Conservation (phyloP, 2,329 filamentous ascomycete genomes). For the Penicillium sp. region DNA sequence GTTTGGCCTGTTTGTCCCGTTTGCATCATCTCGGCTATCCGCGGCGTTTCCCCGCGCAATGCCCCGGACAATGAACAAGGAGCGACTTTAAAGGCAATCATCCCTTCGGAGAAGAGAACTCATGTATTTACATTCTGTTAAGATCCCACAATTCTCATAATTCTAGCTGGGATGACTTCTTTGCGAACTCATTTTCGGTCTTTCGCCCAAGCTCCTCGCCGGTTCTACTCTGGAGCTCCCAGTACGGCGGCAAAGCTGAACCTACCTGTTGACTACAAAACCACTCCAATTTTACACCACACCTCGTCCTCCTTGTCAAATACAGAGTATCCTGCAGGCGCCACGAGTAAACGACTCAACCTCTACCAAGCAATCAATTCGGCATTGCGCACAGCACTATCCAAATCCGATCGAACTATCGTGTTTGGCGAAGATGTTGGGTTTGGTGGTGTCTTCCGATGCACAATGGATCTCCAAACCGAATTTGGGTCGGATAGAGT, state of each 20-base stretch:
- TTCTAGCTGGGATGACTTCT: conserved; percentile 10
- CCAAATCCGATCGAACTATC: conserved; percentile 73
- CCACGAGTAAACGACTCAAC: conserved; percentile 76
- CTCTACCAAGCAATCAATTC: conserved; percentile 90
- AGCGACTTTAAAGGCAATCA: conserved; percentile 10
- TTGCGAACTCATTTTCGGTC: conserved; percentile 13
- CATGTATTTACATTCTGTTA: neutral
- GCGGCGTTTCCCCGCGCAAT: conserved; percentile 21
- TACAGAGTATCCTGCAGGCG: conserved; percentile 65
- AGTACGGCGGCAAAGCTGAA: conserved; percentile 59
- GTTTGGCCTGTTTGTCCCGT: conserved; percentile 11
- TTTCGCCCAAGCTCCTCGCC: conserved; percentile 15
- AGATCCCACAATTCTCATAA: neutral
- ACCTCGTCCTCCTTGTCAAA: conserved; percentile 62
- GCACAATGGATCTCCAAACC: conserved; percentile 79
- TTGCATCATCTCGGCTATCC: conserved; percentile 23
- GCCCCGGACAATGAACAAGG: conserved; percentile 16
- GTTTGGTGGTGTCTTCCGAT: conserved; percentile 92
- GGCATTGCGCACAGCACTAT: conserved; percentile 71
- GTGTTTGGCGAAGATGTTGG: conserved; percentile 95
- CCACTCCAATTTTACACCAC: conserved; percentile 72
- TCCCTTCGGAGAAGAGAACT: neutral
- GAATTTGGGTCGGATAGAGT: conserved; percentile 81
- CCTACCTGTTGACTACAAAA: conserved; percentile 74
- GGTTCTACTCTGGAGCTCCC: conserved; percentile 41